A percentile compares a stretch with the other conserved stretches of the same genome.
Conservation (phyloP, 305 asterid species). For the Fraxinus albicans region DNA sequence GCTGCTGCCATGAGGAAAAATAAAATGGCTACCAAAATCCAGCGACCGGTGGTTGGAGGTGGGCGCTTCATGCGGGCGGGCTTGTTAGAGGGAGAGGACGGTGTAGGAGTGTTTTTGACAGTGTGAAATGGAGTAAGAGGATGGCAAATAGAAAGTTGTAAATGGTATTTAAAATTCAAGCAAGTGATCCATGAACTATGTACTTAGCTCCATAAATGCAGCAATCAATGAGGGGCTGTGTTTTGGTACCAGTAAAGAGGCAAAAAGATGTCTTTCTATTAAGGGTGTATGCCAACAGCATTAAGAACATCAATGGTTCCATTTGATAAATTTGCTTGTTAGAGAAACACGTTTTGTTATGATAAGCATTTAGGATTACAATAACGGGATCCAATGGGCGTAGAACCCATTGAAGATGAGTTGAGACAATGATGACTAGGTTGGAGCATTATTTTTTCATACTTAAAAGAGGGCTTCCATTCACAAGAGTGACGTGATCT, state of each 20-base stretch:
- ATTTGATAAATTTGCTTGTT: not conserved
- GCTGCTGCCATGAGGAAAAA: conserved; percentile 26
- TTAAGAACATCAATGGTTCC: conserved; percentile 2
- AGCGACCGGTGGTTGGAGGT: not conserved
- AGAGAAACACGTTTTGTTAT: not conserved
- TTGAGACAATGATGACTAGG: not conserved
- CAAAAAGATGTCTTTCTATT: conserved; percentile 6
- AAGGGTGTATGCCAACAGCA: conserved; percentile 8
- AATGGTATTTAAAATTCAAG: conserved; percentile 39
- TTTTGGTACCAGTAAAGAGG: conserved; percentile 21
- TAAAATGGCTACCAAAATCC: conserved; percentile 21
- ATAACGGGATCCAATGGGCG: not conserved
- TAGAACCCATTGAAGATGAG: not conserved
- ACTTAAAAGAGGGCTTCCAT: not conserved
- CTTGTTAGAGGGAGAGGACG: not conserved
- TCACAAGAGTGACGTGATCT: not conserved
- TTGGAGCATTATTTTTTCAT: not conserved
- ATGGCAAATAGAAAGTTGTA: conserved; percentile 20
- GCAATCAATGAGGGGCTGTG: conserved; percentile 29
- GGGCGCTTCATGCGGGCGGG: conserved; percentile 29
- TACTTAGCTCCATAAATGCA: conserved; percentile 33
- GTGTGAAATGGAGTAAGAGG: conserved; percentile 20
- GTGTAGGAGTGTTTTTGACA: not conserved
- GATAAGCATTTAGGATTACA: not conserved
- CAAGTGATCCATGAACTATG: conserved; percentile 47